phyloP scores from a whole-genome alignment of 2,329 filamentous ascomycete species.

The Akanthomyces lecanii region DNA sequence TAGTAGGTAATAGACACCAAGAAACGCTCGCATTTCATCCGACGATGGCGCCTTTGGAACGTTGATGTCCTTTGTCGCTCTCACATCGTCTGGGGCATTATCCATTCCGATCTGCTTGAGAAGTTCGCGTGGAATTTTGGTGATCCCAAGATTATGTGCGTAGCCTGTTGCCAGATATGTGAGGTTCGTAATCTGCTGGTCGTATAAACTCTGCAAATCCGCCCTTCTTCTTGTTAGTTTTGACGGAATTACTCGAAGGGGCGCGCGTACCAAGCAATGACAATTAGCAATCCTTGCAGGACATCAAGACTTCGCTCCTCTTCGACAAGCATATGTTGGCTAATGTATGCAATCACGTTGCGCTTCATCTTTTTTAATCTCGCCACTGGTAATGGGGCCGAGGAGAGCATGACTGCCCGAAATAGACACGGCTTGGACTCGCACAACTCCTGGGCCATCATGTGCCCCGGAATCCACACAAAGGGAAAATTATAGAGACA shows the following conservation, averaged over 20 bases:
- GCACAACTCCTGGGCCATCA: slow-evolving; percentile 28
- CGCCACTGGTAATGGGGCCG: slow-evolving; percentile 27
- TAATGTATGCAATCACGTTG: slow-evolving; percentile 39
- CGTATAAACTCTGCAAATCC: slow-evolving; percentile 32
- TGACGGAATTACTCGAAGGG: not conserved
- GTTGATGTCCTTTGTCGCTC: slow-evolving; percentile 20
- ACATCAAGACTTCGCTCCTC: slow-evolving; percentile 40
- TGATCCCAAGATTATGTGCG: slow-evolving; percentile 38
- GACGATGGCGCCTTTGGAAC: slow-evolving; percentile 25
- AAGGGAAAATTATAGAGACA: slow-evolving; percentile 37
- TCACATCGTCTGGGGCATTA: slow-evolving; percentile 15
- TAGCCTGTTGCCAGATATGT: slow-evolving; percentile 38
- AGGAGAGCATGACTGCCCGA: slow-evolving; percentile 35
- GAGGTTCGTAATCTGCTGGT: slow-evolving; percentile 34
- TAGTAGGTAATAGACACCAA: slow-evolving; percentile 38
- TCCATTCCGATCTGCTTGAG: slow-evolving; percentile 18
- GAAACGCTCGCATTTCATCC: slow-evolving; percentile 36
- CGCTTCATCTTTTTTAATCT: slow-evolving; percentile 37
- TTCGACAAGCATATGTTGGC: slow-evolving; percentile 38
- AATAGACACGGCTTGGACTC: slow-evolving; percentile 37
- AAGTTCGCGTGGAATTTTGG: slow-evolving; percentile 19
- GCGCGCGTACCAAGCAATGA: slow-evolving; percentile 40
- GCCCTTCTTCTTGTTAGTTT: slow-evolving; percentile 27
- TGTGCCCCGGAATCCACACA: slow-evolving; percentile 29
- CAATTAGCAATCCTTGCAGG: slow-evolving; percentile 43